Conservation (phyloP, 2,329 filamentous ascomycete genomes). For the Trichoderma polysporum region DNA sequence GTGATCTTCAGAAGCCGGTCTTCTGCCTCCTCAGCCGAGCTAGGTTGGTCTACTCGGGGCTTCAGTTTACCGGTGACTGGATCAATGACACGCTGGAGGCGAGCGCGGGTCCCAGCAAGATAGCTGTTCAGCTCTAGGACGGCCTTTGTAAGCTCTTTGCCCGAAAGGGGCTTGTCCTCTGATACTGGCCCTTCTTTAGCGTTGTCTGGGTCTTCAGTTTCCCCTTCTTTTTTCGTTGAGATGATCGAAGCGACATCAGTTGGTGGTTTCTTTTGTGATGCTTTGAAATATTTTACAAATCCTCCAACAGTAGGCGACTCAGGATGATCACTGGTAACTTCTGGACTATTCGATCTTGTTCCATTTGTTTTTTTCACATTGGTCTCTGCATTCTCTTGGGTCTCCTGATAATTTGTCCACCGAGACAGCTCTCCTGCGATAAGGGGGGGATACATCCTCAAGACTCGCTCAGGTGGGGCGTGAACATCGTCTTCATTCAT, state of each 20-base stretch:
- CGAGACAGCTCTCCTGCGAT: constrained; percentile 81
- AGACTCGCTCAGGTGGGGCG: constrained; percentile 84
- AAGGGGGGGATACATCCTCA: constrained; percentile 76
- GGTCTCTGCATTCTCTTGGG: constrained; percentile 46
- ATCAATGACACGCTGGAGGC: constrained; percentile 61
- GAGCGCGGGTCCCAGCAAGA: constrained; percentile 77
- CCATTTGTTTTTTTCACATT: constrained; percentile 31
- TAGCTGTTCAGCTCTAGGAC: constrained; percentile 84
- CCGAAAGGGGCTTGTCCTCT: constrained; percentile 61
- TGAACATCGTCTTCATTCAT: constrained; percentile 82
- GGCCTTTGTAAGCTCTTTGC: constrained; percentile 79
- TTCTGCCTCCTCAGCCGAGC: constrained; percentile 49
- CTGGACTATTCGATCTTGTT: constrained; percentile 30
- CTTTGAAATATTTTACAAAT: constrained; percentile 56
- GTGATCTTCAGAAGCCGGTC: constrained; percentile 55
- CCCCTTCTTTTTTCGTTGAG: constrained; percentile 53
- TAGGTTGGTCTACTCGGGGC: constrained; percentile 45
- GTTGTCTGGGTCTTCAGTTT: constrained; percentile 57
- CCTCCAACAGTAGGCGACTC: constrained; percentile 44
- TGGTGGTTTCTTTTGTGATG: constrained; percentile 45
- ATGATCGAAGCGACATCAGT: constrained; percentile 60
- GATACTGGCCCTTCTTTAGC: constrained; percentile 43
- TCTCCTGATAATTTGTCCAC: constrained; percentile 41
- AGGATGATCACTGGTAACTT: constrained; percentile 30
- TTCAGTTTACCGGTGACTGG: constrained; percentile 63